These are phyloP conservation scores for Viola odorata DNA, from an alignment of 345 rosid species.

Conservation along the genomic window DNA sequence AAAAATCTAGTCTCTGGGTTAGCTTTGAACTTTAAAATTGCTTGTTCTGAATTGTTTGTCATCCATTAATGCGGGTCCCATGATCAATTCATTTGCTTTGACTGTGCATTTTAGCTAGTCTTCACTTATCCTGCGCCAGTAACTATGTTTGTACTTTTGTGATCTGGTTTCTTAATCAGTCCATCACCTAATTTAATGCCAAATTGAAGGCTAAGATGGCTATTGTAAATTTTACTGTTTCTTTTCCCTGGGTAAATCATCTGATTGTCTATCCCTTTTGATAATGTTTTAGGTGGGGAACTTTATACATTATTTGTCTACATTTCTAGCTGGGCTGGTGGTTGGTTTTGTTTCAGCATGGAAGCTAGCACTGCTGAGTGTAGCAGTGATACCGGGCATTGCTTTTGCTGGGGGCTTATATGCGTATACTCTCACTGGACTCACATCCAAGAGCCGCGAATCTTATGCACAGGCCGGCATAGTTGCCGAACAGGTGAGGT, in stretches of 20 bases:
- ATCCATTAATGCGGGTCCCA: constrained; percentile 42
- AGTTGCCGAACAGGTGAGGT: constrained; percentile 90
- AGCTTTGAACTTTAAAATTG: constrained; percentile 16
- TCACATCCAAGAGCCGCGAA: constrained; percentile 95
- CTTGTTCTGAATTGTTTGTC: constrained; percentile 20
- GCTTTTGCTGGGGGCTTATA: constrained; percentile 99
- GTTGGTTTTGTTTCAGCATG: constrained; percentile 99
- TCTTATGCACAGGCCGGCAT: constrained; percentile 96
- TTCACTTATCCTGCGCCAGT: constrained; percentile 30
- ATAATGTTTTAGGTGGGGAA: constrained; percentile 71
- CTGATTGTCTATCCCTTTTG: background rate
- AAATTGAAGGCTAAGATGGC: background rate
- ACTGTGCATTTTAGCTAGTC: constrained; percentile 39
- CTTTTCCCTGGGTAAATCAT: background rate
- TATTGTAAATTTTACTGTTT: background rate
- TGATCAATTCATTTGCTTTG: constrained; percentile 17
- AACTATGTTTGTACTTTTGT: constrained; percentile 11
- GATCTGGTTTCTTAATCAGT: constrained; percentile 14
- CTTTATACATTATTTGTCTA: constrained; percentile 90
- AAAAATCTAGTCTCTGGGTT: constrained; percentile 18
- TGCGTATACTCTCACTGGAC: constrained; percentile 95
- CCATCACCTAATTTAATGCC: background rate
- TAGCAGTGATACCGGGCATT: constrained; percentile 97
- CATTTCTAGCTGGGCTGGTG: constrained; percentile 95
- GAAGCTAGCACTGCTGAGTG: constrained; percentile 86